Conservation (phyloP, 345 rosid genomes). For the Crucihimalaya himalaica region DNA sequence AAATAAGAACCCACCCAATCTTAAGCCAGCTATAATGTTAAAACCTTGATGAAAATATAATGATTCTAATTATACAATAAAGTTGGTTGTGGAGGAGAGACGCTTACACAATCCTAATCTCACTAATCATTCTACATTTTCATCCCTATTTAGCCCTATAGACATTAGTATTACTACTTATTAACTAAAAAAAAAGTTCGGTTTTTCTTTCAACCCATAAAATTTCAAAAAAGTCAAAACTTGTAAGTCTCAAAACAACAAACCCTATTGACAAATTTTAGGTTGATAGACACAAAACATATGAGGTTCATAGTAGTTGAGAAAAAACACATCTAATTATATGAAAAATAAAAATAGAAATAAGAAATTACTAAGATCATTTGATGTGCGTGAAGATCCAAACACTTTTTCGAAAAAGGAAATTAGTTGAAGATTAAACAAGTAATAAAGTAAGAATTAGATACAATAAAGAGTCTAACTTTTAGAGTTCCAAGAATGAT, state of each 20-base stretch:
- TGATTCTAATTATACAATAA: conserved; percentile 8
- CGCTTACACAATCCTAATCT: background rate
- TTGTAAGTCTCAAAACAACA: conserved; percentile 13
- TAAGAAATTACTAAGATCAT: conserved; percentile 24
- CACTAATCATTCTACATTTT: conserved; percentile 16
- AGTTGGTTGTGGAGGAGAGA: conserved; percentile 14
- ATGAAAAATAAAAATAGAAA: background rate
- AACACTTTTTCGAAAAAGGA: conserved; percentile 11
- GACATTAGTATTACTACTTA: conserved; percentile 8
- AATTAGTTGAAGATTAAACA: conserved; percentile 34
- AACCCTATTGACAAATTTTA: background rate
- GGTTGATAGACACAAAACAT: conserved; percentile 17
- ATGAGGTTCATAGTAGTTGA: conserved; percentile 18
- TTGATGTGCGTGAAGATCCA: conserved; percentile 41
- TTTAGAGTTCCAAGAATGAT: conserved; percentile 40
- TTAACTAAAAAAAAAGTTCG: background rate
- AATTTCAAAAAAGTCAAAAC: conserved; percentile 27
- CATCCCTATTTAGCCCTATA: conserved; percentile 6
- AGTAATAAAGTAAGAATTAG: conserved; percentile 10
- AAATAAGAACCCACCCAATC: conserved; percentile 18
- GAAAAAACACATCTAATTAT: conserved; percentile 5
- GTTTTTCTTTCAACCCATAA: conserved; percentile 4
- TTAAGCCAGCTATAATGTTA: conserved; percentile 33
- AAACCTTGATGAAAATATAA: background rate
- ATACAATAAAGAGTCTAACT: conserved; percentile 1